Conservation (phyloP, 495 filamentous ascomycete genomes). For the Aspergillus egyptiacus region DNA sequence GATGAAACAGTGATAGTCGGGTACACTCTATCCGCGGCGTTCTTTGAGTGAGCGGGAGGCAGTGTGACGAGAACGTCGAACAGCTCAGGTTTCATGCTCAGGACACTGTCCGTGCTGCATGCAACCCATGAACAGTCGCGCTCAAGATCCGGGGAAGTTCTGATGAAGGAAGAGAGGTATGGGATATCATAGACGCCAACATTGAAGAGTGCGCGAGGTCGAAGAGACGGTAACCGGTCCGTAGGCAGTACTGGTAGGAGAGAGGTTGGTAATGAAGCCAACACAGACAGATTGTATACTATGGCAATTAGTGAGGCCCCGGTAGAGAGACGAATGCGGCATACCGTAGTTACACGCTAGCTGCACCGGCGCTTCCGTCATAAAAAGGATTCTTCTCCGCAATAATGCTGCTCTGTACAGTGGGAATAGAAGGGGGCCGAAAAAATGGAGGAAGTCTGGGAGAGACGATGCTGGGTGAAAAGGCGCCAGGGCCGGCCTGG, state of each 20-base stretch:
- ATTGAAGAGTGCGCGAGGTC: slow-evolving; percentile 80
- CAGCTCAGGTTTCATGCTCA: slow-evolving; percentile 74
- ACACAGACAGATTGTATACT: slow-evolving; percentile 92
- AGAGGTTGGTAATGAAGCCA: slow-evolving; percentile 69
- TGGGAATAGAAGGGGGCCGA: slow-evolving; percentile 87
- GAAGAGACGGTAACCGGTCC: slow-evolving; percentile 43
- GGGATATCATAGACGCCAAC: slow-evolving; percentile 91
- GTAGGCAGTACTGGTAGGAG: slow-evolving; percentile 54
- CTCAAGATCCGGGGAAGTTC: slow-evolving; percentile 33
- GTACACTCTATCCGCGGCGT: slow-evolving; percentile 56
- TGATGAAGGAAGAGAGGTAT: slow-evolving; percentile 50
- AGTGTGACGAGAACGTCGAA: slow-evolving; percentile 85
- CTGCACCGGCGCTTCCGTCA: slow-evolving; percentile 78
- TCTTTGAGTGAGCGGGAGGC: slow-evolving; percentile 56
- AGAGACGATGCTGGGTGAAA: slow-evolving; percentile 85
- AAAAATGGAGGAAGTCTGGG: slow-evolving; percentile 65
- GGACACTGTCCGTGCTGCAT: slow-evolving; percentile 88
- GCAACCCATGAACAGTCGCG: slow-evolving; percentile 74
- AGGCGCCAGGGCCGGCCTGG: slow-evolving; percentile 65
- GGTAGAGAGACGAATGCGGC: slow-evolving; percentile 8
- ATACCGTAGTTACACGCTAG: slow-evolving; percentile 81
- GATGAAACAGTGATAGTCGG: slow-evolving; percentile 54
- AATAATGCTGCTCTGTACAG: slow-evolving; percentile 83
- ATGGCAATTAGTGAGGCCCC: slow-evolving; percentile 10
- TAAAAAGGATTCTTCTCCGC: slow-evolving; percentile 81